phyloP scores from a whole-genome alignment of 805 yeast genomes.

The Torulaspora delbrueckii region DNA sequence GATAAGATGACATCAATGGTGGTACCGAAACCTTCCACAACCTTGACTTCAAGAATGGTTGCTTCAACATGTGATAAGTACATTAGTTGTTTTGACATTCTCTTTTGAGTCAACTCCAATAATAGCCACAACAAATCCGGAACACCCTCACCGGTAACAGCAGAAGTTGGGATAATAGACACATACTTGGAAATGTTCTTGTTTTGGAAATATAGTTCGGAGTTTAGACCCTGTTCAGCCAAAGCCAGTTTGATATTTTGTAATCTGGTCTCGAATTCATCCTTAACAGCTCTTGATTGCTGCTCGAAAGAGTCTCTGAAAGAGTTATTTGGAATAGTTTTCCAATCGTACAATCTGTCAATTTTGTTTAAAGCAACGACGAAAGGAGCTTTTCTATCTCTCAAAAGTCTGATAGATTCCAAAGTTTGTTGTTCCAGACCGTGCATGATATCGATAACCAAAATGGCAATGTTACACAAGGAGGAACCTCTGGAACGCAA shows the following conservation, averaged over 20 bases:
- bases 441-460: conserved; percentile 98
- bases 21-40: conserved; percentile 96
- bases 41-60: conserved; percentile 94
- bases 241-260: conserved; percentile 82
- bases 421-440: conserved; percentile 97
- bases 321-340: conserved; percentile 81
- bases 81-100: conserved; percentile 98
- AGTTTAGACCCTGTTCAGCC: conserved; percentile 97
- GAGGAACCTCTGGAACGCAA: conserved; percentile 98
- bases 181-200: conserved; percentile 90
- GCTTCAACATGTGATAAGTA: conserved; percentile 88
- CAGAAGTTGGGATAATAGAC: conserved; percentile 96
- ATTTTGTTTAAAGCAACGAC: conserved; percentile 95
- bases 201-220: conserved; percentile 94
- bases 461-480: conserved; percentile 96
- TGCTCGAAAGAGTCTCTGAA: conserved; percentile 88
- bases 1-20: conserved; percentile 96
- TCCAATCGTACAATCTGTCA: conserved; percentile 97
- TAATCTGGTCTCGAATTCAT: conserved; percentile 85
- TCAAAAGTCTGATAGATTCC: conserved; percentile 84
- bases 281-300: conserved; percentile 80
- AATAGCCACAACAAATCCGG: conserved; percentile 96
- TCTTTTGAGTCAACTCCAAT: conserved; percentile 92
- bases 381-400: conserved; percentile 97
- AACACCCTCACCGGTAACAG: conserved; percentile 99